Evolutionary conservation across 140 eudicot species (phyloP).

Genomic region (Oenanthe javanica): DNA sequence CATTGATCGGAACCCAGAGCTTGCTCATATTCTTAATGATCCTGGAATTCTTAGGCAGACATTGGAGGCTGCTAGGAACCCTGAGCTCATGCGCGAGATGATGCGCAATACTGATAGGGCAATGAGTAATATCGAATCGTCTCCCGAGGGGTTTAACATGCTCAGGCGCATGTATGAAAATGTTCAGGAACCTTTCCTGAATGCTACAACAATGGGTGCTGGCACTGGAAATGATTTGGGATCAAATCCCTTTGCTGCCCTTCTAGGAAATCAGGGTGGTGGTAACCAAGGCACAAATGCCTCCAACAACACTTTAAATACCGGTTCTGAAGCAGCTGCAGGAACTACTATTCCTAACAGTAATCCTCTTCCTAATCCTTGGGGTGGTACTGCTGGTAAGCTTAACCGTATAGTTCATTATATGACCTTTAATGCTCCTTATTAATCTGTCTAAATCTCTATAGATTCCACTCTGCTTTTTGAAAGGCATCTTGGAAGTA

Average conservation of each 20-base stretch:
- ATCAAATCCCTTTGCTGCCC: conserved; percentile 56
- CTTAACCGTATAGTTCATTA: background rate
- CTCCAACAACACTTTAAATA: conserved; percentile 25
- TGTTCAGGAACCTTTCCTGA: conserved; percentile 64
- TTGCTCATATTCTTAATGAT: conserved; percentile 56
- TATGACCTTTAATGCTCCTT: background rate
- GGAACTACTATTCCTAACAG: conserved; percentile 52
- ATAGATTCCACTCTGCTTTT: background rate
- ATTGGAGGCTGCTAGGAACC: conserved; percentile 58
- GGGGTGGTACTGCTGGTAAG: conserved; percentile 51
- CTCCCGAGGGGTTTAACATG: conserved; percentile 64
- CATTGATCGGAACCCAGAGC: conserved; percentile 67
- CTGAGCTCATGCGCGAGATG: conserved; percentile 74
- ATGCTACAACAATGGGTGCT: conserved; percentile 58
- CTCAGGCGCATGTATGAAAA: conserved; percentile 72
- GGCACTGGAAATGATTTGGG: conserved; percentile 30
- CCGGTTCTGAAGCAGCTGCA: conserved; percentile 44
- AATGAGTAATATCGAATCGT: conserved; percentile 66
- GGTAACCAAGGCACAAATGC: conserved; percentile 30
- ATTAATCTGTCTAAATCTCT: background rate
- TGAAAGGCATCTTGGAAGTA: background rate
- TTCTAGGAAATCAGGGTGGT: conserved; percentile 48
- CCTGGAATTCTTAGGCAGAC: conserved; percentile 60
- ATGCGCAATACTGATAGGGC: conserved; percentile 68
- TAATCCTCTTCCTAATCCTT: conserved; percentile 73